Evolutionary conservation across 2,329 filamentous ascomycete genomes (phyloP).

Genomic region (Nothomitra cinnamomea): DNA sequence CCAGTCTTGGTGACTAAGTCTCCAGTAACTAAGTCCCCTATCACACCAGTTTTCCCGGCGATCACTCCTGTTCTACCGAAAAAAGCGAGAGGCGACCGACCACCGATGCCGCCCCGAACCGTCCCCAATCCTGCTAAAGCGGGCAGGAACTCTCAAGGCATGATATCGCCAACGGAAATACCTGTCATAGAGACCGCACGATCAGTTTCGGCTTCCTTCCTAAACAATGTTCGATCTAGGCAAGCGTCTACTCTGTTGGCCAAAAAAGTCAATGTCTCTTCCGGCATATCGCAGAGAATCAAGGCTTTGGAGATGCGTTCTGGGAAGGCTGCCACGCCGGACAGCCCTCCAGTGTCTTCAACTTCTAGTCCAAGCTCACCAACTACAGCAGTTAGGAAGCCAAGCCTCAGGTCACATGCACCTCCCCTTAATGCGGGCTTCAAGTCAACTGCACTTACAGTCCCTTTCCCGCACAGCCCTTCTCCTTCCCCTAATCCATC

Average conservation of each 20-base stretch:
- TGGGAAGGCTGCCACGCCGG: conserved; percentile 22
- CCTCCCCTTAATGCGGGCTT: not conserved
- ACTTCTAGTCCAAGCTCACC: conserved; percentile 10
- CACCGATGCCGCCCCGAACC: conserved; percentile 11
- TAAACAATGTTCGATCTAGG: not conserved
- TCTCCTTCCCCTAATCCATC: conserved; percentile 4
- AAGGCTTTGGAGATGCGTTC: conserved; percentile 75
- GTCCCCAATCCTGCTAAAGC: conserved; percentile 22
- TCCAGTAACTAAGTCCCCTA: conserved; percentile 72
- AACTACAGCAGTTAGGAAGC: not conserved
- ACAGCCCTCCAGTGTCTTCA: conserved; percentile 9
- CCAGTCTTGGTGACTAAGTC: conserved; percentile 65
- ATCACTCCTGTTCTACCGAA: not conserved
- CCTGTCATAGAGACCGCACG: conserved; percentile 1
- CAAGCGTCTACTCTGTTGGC: conserved; percentile 23
- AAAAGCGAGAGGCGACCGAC: conserved; percentile 9
- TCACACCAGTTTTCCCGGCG: conserved; percentile 41
- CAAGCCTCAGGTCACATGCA: not conserved
- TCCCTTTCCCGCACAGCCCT: not conserved
- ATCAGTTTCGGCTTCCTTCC: conserved; percentile 2
- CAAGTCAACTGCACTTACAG: not conserved
- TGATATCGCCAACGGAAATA: not conserved
- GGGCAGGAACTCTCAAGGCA: not conserved
- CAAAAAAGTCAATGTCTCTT: conserved; percentile 71
- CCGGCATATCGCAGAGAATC: conserved; percentile 85